Base-by-base conservation (phyloP, 2,329 filamentous ascomycete species). In the Curvularia verruculosa region DNA sequence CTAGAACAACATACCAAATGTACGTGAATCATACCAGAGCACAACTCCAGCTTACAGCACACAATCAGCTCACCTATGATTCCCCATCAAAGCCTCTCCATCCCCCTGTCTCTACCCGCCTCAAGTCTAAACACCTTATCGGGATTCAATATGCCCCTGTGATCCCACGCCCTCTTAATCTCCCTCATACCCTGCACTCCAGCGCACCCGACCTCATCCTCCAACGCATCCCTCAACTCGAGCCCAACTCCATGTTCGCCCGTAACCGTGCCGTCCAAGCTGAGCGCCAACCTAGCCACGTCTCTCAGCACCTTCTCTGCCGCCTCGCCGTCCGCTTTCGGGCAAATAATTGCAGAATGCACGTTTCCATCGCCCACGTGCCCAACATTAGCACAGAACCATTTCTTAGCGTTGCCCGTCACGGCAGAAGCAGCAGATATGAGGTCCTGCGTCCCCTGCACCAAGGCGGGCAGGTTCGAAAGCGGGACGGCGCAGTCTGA, bases 241-340 rank as follows among this genome's bases (percentile, higher is more conserved):
- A 94, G 76, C 6, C 91, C 91, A 44, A 95, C 87, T 9, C 91
- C 91, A 76, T 95, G 91, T 77, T 95, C 91, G 31, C 91, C 91
- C 23, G 91, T 93, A 0, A 92, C 89, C 0, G 91, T 95, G 1
- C 91, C 91, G 74, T 95, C 91, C 79, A 92, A 83, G 75, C 90
- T 88, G 43, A 95, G 84, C 0, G 91, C 91, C 54, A 89, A 80
- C 81, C 91, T 90, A 63, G 90, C 87, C 61, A 91, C 89, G 66
- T 90, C 89, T 15, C 23, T 31, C n/a, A 77, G 49, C 21, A 76
- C 60, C 13, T 62, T 52, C 39, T 71, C 67, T 0, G 63, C 76
- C 10, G 50, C 60, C 1, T 45, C 55, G 51, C 61, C 68, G 37
- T 74, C 71, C 5, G 59, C 51, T 13, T 52, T 54, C 0, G 68